Conservation (phyloP, 2,329 filamentous ascomycete species). For the Neoarthrinium moseri region DNA sequence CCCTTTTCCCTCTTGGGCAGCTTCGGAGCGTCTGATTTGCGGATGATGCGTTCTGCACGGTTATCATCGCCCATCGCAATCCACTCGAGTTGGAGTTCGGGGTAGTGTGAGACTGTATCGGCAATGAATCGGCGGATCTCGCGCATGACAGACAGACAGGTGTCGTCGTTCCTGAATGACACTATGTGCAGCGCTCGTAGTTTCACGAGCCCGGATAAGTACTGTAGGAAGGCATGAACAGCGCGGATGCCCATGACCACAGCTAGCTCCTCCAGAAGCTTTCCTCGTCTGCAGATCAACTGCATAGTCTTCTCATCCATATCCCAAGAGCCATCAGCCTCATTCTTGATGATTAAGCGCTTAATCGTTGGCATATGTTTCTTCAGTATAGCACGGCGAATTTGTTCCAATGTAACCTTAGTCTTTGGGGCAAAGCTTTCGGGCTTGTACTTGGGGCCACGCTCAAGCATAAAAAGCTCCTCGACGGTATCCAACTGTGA, state of each 20-base stretch:
- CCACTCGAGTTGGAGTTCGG: constrained; percentile 56
- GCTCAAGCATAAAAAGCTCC: constrained; percentile 61
- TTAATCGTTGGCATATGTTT: constrained; percentile 56
- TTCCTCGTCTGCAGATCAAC: constrained; percentile 51
- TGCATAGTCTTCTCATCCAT: constrained; percentile 52
- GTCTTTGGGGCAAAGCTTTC: constrained; percentile 53
- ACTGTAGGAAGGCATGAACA: constrained; percentile 57
- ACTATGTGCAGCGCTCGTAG: constrained; percentile 57
- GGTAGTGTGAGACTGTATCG: constrained; percentile 56
- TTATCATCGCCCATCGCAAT: constrained; percentile 53
- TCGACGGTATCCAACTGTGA: constrained; percentile 50
- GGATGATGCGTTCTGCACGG: constrained; percentile 46
- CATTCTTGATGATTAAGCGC: constrained; percentile 60
- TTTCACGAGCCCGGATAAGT: constrained; percentile 43
- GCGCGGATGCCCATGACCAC: constrained; percentile 52
- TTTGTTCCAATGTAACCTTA: constrained; percentile 53
- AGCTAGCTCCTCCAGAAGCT: constrained; percentile 53
- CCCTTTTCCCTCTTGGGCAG: constrained; percentile 26
- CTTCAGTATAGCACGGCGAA: constrained; percentile 54
- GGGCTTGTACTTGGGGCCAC: constrained; percentile 47
- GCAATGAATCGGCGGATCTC: constrained; percentile 59
- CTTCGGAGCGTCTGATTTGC: constrained; percentile 32
- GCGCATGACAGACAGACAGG: constrained; percentile 53
- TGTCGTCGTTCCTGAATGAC: constrained; percentile 53
- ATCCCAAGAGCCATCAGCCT: constrained; percentile 54